Evolutionary conservation across 2,329 filamentous ascomycete genomes (phyloP).

Genomic region (Fusarium praegraminearum): DNA sequence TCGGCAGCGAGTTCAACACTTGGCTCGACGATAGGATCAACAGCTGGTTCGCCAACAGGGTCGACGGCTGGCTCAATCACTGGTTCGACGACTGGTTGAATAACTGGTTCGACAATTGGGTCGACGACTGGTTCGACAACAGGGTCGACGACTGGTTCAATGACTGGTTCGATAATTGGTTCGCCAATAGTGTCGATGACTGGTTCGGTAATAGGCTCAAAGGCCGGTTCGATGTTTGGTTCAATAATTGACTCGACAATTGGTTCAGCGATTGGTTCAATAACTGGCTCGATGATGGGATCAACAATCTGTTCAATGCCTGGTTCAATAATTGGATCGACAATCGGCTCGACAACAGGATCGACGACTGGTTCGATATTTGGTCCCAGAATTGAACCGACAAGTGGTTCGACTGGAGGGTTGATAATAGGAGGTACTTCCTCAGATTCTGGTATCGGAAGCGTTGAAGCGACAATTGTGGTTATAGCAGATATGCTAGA

Average conservation of each 20-base stretch:
- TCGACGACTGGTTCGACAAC: no score
- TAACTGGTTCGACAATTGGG: not conserved
- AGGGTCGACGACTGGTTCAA: not conserved
- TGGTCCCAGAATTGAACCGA: not conserved
- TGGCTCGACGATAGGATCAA: not conserved
- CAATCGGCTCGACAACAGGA: not conserved
- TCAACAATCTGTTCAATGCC: not conserved
- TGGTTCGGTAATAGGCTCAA: not conserved
- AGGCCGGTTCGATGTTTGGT: not conserved
- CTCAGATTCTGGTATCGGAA: not conserved
- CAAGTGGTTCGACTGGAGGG: not conserved
- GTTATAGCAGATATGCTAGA: constrained; percentile 8
- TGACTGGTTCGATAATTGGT: not conserved
- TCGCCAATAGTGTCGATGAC: not conserved
- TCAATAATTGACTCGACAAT: not conserved
- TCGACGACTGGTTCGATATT: not conserved
- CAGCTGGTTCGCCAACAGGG: not conserved
- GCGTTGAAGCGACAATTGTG: constrained; percentile 2
- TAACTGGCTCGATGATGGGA: not conserved
- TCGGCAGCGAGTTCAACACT: not conserved
- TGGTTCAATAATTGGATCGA: not conserved
- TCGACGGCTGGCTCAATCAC: not conserved
- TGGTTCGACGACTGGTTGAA: not conserved
- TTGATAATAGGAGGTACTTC: not conserved
- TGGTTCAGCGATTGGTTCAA: not conserved